phyloP scores from a whole-genome alignment of 2,329 filamentous ascomycete species.

The Hypomyces perniciosus region DNA sequence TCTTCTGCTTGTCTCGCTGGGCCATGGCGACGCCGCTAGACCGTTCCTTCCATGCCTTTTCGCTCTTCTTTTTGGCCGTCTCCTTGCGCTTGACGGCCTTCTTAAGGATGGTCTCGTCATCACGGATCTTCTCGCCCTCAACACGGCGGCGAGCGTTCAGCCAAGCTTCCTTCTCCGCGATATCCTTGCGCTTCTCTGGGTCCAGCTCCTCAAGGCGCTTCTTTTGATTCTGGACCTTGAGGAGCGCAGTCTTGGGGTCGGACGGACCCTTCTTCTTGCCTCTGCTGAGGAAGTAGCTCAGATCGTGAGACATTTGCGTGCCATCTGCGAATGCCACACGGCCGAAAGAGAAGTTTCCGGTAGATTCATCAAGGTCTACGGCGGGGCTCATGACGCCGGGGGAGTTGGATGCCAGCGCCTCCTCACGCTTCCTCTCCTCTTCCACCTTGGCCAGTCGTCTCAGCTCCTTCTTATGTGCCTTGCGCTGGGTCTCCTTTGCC shows the following conservation, averaged over 20 bases:
- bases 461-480: slow-evolving; percentile 82
- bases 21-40: slow-evolving; percentile 66
- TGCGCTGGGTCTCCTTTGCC: slow-evolving; percentile 79
- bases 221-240: slow-evolving; percentile 80
- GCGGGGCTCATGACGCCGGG: slow-evolving; percentile 53
- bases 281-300: slow-evolving; percentile 50
- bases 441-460: slow-evolving; percentile 72
- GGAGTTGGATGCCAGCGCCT: slow-evolving; percentile 57
- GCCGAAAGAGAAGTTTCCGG: slow-evolving; percentile 78
- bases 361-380: slow-evolving; percentile 44
- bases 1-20: slow-evolving; percentile 73
- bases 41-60: slow-evolving; percentile 77
- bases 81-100: slow-evolving; percentile 95
- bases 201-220: slow-evolving; percentile 70
- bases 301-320: slow-evolving; percentile 66
- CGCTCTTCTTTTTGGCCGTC: slow-evolving; percentile 81
- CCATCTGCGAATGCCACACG: slow-evolving; percentile 88
- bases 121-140: slow-evolving; percentile 82
- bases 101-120: slow-evolving; percentile 82
- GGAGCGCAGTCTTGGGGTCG: slow-evolving; percentile 80
- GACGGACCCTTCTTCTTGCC: slow-evolving; percentile 72
- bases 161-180: slow-evolving; percentile 93
- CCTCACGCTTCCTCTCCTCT: slow-evolving; percentile 62
- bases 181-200: slow-evolving; percentile 72
- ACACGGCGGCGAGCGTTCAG: slow-evolving; percentile 82